phyloP scores from a whole-genome alignment of 768 basidiomycete species.

The Suillus fuscotomentosus region DNA sequence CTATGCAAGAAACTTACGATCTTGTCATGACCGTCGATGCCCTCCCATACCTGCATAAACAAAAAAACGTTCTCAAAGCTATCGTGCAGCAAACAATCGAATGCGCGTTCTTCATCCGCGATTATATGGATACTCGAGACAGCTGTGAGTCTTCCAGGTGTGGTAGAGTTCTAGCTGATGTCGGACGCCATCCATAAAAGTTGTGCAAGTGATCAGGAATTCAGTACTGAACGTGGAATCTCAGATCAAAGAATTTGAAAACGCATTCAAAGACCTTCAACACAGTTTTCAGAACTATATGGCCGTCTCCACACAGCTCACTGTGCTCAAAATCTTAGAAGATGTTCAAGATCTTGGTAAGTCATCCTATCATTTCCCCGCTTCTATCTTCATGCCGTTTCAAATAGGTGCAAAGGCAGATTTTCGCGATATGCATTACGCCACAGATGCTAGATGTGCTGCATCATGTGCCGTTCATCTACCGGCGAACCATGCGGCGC shows the following conservation, averaged over 20 bases:
- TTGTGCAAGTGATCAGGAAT: background rate
- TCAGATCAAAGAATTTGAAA: conserved; percentile 4
- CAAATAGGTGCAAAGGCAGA: conserved; percentile 9
- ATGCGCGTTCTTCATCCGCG: conserved; percentile 29
- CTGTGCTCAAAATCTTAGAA: background rate
- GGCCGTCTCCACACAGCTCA: background rate
- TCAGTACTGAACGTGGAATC: background rate
- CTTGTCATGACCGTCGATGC: background rate
- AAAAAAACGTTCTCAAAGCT: background rate
- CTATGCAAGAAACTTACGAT: conserved; percentile 1
- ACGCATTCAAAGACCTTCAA: conserved; percentile 1
- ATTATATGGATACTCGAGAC: conserved; percentile 21
- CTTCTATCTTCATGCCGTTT: background rate
- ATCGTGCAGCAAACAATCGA: conserved; percentile 24
- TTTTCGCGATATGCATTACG: conserved; percentile 19
- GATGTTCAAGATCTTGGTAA: background rate
- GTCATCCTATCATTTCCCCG: background rate
- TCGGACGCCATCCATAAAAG: background rate
- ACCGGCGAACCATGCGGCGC: background rate
- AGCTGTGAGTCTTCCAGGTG: conserved; percentile 16
- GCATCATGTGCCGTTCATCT: background rate
- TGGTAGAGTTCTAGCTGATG: background rate
- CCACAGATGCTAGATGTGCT: conserved; percentile 16
- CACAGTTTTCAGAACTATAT: background rate
- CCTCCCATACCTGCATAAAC: background rate